A percentile compares a stretch with the other conserved stretches of the same genome.
Conservation (phyloP, 306 rosid genomes). For the Potentilla sterilis region DNA sequence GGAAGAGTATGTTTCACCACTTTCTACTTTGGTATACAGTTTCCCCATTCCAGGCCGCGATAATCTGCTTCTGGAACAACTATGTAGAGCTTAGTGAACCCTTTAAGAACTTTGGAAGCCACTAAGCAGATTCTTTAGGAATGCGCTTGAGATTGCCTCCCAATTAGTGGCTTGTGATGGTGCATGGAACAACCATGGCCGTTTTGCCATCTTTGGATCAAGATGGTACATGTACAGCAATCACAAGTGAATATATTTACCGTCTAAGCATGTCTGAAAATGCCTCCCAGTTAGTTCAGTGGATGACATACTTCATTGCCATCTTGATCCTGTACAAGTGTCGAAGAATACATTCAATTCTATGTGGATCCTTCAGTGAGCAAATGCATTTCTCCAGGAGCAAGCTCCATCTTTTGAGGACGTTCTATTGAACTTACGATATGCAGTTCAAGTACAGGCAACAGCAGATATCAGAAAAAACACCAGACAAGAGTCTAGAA, state of each 20-base stretch:
- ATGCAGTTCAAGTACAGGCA: slow-evolving; percentile 86
- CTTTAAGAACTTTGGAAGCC: background rate
- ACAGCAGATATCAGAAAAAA: slow-evolving; percentile 29
- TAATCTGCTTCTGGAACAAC: no score
- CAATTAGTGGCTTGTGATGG: no score
- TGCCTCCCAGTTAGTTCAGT: background rate
- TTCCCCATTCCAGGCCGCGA: no score
- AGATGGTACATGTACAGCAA: background rate
- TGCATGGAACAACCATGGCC: no score
- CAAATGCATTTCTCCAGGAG: slow-evolving; percentile 68
- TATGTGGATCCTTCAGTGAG: slow-evolving; percentile 37
- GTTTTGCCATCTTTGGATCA: no score
- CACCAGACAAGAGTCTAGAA: no score
- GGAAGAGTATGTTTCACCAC: no score
- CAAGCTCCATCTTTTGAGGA: slow-evolving; percentile 86
- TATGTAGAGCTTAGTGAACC: background rate
- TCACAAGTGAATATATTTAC: background rate
- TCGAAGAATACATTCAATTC: slow-evolving; percentile 12
- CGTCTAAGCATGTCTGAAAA: background rate
- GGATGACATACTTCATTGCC: slow-evolving; percentile 24
- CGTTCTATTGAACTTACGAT: slow-evolving; percentile 88
- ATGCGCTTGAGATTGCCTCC: slow-evolving; percentile 12
- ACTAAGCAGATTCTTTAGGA: background rate
- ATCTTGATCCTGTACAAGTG: slow-evolving; percentile 17
- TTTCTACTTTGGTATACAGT: no score